Evolutionary conservation across 1,284 basidiomycete species (phyloP), one percentile per base, ranked within the genome.

Genomic region (Cutaneotrichosporon sp.): DNA sequence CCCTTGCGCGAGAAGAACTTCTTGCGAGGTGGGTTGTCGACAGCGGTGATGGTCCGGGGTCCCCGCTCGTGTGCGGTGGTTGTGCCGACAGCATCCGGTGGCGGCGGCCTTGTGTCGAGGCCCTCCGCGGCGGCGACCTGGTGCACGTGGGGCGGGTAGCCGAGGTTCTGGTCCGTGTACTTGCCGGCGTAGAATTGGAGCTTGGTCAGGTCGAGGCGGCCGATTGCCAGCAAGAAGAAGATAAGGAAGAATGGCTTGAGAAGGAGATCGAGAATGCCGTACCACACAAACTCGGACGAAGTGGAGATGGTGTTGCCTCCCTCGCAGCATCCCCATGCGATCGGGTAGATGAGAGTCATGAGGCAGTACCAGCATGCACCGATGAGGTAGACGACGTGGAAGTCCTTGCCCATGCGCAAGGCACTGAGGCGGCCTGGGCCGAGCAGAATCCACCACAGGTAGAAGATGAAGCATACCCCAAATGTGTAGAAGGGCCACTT

Each of bases 201-300:
- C 41, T 55, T 59, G 44, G 61, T 60, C 52, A 67, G 62, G 55
- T 75, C 66, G 51, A 67, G 54, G 34, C 55, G 57, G 33, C 46
- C 34, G 12, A 66, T 49, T 22, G 43, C 33, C 46, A 44, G 56
- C 26, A 70, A 54, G 61, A 65, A 64, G 43, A 16, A 49, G 43
- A 47, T 20, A 22, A 57, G 45, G 46, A 37, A 60, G 50, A 64
- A 59, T 5, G 80, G 80, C 54, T 79, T 82, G 54, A 80, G 76
- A 58, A 84, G 52, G 14, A 84, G 49, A 61, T 84, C 83, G 51
- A 85, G 76, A 54, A 82, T 71, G 54, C 82, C 82, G 68, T 83
- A 84, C 72, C 81, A 83, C 54, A 76, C 61, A 72, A 77, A 74
- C 60, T 78, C 75, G 19, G 67, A 64, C n/a, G 33, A 35, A 57